phyloP scores from a whole-genome alignment of 495 filamentous ascomycete genomes.

The Darksidea phi region DNA sequence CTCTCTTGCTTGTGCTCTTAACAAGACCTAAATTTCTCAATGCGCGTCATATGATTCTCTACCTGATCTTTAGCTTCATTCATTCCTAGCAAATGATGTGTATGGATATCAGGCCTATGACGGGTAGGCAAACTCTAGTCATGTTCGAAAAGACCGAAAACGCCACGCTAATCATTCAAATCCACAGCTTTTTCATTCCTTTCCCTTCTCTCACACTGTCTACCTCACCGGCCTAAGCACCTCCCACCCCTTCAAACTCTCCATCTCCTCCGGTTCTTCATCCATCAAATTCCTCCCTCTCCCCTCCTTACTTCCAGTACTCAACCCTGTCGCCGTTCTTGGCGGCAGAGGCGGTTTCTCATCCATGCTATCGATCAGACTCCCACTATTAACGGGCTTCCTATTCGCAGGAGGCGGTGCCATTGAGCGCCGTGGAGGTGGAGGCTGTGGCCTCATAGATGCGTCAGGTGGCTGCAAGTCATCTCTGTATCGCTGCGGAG shows the following conservation, averaged over 20 bases:
- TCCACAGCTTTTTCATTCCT: background rate
- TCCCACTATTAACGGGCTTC: background rate
- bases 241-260: slow-evolving; percentile 38
- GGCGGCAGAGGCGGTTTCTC: slow-evolving; percentile 35
- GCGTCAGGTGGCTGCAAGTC: background rate
- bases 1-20: too few relatives aligned
- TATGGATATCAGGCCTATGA: too few relatives aligned
- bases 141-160: background rate
- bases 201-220: background rate
- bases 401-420: background rate
- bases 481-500: slow-evolving; percentile 24
- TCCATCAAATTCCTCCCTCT: slow-evolving; percentile 28
- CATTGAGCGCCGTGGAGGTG: slow-evolving; percentile 26
- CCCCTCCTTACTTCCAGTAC: slow-evolving; percentile 1
- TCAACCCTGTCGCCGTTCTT: slow-evolving; percentile 28
- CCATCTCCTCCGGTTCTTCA: slow-evolving; percentile 31
- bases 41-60: too few relatives aligned
- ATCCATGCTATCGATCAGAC: slow-evolving; percentile 12
- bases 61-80: too few relatives aligned
- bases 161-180: background rate
- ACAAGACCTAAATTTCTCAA: too few relatives aligned
- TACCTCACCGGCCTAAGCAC: slow-evolving; percentile 32
- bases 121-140: too few relatives aligned
- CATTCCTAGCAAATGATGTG: too few relatives aligned
- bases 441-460: slow-evolving; percentile 12